Conservation (phyloP, 202 grass and related monocot species). For the Zizania palustris region DNA sequence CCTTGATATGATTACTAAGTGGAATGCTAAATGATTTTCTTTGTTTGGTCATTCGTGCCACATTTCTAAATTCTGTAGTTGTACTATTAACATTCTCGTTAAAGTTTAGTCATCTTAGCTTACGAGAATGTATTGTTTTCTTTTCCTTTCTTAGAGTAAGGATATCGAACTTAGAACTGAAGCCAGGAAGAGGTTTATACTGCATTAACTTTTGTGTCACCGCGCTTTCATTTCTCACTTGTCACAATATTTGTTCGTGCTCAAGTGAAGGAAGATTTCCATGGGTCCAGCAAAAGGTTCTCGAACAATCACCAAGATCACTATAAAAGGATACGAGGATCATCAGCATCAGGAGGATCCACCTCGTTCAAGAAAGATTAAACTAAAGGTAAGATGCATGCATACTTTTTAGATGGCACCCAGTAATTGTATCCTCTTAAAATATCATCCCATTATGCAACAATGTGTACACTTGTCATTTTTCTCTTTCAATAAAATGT, state of each 20-base stretch:
- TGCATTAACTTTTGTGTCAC: conserved; percentile 22
- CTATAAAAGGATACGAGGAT: conserved; percentile 48
- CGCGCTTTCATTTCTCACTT: conserved; percentile 31
- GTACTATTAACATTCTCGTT: not conserved
- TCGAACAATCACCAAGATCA: conserved; percentile 45
- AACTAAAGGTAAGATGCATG: conserved; percentile 53
- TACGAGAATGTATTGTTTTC: not conserved
- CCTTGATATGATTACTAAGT: conserved; percentile 27
- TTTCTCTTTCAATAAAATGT: conserved; percentile 20
- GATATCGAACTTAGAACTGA: conserved; percentile 4
- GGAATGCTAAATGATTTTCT: not conserved
- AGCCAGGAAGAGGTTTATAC: conserved; percentile 17
- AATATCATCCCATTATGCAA: not conserved
- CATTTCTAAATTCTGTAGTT: not conserved
- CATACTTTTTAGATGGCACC: conserved; percentile 28
- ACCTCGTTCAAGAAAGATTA: conserved; percentile 51
- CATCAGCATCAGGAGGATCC: conserved; percentile 42
- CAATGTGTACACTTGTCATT: conserved; percentile 7
- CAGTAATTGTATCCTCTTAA: conserved; percentile 26
- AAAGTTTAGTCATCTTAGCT: not conserved
- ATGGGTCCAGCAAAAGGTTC: conserved; percentile 64
- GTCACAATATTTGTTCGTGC: conserved; percentile 36
- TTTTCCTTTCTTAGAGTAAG: not conserved
- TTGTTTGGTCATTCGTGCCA: not conserved
- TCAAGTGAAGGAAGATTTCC: conserved; percentile 18